Conservation (phyloP, 2,329 filamentous ascomycete species). For the Cadophora malorum region DNA sequence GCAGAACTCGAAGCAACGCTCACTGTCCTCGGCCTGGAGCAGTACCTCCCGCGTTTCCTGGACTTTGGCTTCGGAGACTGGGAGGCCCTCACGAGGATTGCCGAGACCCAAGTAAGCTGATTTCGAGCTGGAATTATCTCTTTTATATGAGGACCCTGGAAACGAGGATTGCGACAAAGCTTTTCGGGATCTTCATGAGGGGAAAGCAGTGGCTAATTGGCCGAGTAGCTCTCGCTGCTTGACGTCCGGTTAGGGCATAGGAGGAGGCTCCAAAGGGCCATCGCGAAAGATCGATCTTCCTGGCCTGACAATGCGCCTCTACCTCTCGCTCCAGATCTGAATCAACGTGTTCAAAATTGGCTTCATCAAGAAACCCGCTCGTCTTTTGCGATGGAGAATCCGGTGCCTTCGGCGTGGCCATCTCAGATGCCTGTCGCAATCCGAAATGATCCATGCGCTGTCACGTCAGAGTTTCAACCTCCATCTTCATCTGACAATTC, state of each 20-base stretch:
- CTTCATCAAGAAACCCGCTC: background rate
- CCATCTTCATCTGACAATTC: constrained; percentile 4
- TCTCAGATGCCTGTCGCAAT: background rate
- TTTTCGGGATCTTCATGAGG: no score
- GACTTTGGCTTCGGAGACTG: constrained; percentile 7
- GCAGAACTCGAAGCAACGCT: constrained; percentile 12
- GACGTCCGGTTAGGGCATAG: background rate
- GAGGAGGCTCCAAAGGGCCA: constrained; percentile 8
- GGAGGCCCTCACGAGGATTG: background rate
- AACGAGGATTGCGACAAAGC: no score
- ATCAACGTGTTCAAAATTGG: constrained; percentile 2
- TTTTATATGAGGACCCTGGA: background rate
- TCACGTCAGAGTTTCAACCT: background rate
- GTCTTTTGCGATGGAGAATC: background rate
- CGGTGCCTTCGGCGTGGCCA: background rate
- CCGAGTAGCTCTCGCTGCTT: constrained; percentile 10
- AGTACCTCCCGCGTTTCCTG: constrained; percentile 2
- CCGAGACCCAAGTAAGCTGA: constrained; percentile 6
- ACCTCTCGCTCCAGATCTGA: background rate
- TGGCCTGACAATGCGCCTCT: constrained; percentile 1
- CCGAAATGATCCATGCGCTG: background rate
- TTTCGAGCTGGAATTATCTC: background rate
- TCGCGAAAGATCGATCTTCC: background rate
- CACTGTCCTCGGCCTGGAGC: constrained; percentile 1
- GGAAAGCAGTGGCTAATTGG: background rate